A percentile compares a stretch with the other conserved stretches of the same genome.
These are phyloP conservation scores for Rhizopus delemar DNA, from an alignment of 371 early-diverging fungal genomes.

Conservation along the genomic window DNA sequence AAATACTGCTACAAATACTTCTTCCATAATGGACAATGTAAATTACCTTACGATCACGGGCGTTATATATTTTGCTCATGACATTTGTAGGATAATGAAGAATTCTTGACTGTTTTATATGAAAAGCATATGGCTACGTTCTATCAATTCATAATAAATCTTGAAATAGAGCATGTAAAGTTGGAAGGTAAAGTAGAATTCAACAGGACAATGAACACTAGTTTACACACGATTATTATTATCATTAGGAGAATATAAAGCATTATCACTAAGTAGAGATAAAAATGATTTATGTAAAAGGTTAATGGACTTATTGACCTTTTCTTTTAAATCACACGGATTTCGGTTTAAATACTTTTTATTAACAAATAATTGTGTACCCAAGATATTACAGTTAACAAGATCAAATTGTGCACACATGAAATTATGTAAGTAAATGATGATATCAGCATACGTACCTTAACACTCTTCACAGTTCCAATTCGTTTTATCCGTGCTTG, in stretches of 20 bases:
- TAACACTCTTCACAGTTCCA: slow-evolving; percentile 55
- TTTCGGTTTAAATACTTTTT: slow-evolving; percentile 79
- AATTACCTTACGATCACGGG: no score
- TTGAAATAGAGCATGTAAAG: neutral
- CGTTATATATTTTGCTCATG: slow-evolving; percentile 35
- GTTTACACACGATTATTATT: neutral
- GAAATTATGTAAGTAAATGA: slow-evolving; percentile 58
- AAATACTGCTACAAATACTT: neutral
- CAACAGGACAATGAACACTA: neutral
- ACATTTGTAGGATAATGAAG: neutral
- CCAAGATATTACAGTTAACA: slow-evolving; percentile 65
- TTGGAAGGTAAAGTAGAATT: neutral
- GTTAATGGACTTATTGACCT: neutral
- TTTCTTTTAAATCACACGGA: slow-evolving; percentile 52
- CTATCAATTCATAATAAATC: neutral
- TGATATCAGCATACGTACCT: neutral
- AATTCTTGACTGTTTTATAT: neutral
- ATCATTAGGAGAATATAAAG: neutral
- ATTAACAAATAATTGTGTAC: slow-evolving; percentile 59
- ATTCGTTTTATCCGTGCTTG: slow-evolving; percentile 78
- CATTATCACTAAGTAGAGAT: neutral
- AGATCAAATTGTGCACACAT: slow-evolving; percentile 68
- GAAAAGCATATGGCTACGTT: neutral
- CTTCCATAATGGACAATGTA: no score
- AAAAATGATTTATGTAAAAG: neutral